Conservation (phyloP, 2,329 filamentous ascomycete genomes). For the Sarocladiaceae sp. region DNA sequence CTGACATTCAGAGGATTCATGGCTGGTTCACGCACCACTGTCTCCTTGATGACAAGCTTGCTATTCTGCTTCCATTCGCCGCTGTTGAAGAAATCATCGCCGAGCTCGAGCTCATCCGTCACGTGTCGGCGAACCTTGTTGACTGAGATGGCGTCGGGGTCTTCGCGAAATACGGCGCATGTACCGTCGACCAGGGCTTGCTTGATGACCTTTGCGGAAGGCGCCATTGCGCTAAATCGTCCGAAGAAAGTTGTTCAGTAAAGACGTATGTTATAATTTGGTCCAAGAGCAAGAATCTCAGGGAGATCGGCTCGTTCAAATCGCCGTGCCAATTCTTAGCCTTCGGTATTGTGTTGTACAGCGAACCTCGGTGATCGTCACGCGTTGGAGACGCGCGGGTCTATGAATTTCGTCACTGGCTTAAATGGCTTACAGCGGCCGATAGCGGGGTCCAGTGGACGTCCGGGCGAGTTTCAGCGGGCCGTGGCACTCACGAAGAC, state of each 20-base stretch:
- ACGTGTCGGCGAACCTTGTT: conserved; percentile 51
- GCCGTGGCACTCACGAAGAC: too few relatives aligned
- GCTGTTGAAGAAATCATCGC: conserved; percentile 45
- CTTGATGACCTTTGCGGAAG: conserved; percentile 38
- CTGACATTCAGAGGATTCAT: not conserved
- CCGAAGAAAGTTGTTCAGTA: too few relatives aligned
- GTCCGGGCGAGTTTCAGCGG: not conserved
- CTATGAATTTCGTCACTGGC: not conserved
- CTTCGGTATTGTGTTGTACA: too few relatives aligned
- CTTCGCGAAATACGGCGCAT: conserved; percentile 37
- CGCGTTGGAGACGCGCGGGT: not conserved
- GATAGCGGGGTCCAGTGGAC: not conserved
- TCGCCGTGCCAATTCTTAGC: too few relatives aligned
- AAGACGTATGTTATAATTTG: too few relatives aligned
- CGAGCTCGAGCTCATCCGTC: conserved; percentile 44
- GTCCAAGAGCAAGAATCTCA: not conserved
- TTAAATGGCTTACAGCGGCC: not conserved
- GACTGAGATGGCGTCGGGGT: conserved; percentile 47
- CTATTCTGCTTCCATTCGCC: conserved; percentile 54
- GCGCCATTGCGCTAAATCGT: conserved; percentile 37
- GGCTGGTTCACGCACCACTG: conserved; percentile 42
- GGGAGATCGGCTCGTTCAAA: not conserved
- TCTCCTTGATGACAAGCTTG: conserved; percentile 51
- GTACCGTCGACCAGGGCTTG: conserved; percentile 43
- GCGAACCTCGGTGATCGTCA: not conserved